These are phyloP conservation scores for Rhytidiadelphus loreus DNA, from an alignment of 225 moss, liverwort and hornwort genomes.

Conservation along the genomic window DNA sequence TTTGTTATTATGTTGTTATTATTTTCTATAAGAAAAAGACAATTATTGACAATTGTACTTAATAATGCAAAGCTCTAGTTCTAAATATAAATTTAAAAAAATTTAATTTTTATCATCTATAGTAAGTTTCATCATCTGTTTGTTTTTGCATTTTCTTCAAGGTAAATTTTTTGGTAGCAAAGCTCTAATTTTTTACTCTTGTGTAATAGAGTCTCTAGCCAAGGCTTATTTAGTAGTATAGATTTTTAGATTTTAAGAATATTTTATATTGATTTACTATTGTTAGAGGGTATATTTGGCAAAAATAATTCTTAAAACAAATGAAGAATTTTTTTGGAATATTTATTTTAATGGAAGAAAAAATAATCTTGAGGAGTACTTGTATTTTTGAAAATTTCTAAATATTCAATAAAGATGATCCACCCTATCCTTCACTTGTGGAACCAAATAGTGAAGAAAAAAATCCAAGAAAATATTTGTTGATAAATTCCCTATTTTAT, in stretches of 20 bases:
- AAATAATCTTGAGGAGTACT: accelerated
- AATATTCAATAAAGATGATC: not conserved
- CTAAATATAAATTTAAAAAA: not conserved
- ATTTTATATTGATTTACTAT: not conserved
- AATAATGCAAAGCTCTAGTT: accelerated
- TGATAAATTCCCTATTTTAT: not conserved
- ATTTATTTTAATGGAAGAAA: not conserved
- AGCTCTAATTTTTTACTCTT: too few relatives aligned
- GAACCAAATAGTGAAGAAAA: too few relatives aligned
- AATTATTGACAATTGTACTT: accelerated
- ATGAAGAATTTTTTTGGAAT: not conserved
- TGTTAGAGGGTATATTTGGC: not conserved
- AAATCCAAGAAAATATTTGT: not conserved
- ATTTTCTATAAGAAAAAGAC: not conserved
- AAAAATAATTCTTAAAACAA: not conserved
- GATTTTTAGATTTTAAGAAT: not conserved
- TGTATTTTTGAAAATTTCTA: not conserved
- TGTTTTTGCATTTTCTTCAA: accelerated
- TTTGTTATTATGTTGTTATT: not conserved
- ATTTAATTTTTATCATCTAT: not conserved
- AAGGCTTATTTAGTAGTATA: accelerated
- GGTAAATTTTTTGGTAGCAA: accelerated
- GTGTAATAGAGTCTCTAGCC: not conserved
- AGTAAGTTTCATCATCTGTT: not conserved
- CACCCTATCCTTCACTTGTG: not conserved